Base-by-base conservation (phyloP, 495 filamentous ascomycete genomes). In the Penicillium nucicola region DNA sequence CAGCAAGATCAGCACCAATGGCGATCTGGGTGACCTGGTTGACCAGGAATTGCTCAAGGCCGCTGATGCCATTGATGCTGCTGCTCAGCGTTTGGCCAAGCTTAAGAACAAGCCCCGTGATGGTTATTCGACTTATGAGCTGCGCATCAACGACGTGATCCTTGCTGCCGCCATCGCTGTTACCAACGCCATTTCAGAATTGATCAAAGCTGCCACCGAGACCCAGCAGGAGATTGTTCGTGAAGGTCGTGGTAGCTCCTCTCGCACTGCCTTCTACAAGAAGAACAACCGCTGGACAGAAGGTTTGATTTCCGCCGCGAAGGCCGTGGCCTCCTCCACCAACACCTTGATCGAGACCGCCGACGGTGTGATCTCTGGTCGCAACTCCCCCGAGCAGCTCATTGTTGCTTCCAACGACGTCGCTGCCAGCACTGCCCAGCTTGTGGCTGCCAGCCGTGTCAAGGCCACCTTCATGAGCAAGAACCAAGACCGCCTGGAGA, bases 281-380 rank as follows among this genome's bases (percentile, higher is more conserved):
- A 96, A 96, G 75, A 95, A 97, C 78, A 89, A 89, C 58, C 84
- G 93, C 34, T 98, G 93, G 93, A 97, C 93, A 0, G 95, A 98
- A 64, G 93, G 93, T 40, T 80, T 98, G 38, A 96, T 98, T 66
- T 95, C 89, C 30, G 93, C 93, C 4, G 93, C 93, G 42, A 97
- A 97, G 73, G 93, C 93, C 1, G 95, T 98, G 6, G 93, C 93
- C 11, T 65, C 75, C 3, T 92, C 88, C 0, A 98, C 95, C 36
- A 97, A 96, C 74, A 93, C 83, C 30, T 78, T 98, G 52, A 98
- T 97, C 57, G 95, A 97, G 76, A 97, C 92, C 15, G 93, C 93
- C 4, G 93, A 98, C 61, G 93, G 93, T 40, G 93, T 98, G 25
- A 86, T 98, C 51, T 90, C 84, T 6, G 85, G 84, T 49, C 86